Percentiles rank a stretch among this genome's conserved stretches.
Evolutionary conservation across 2,329 filamentous ascomycete genomes (phyloP).

Genomic region (Teratosphaeria pseudoeucalypti): DNA sequence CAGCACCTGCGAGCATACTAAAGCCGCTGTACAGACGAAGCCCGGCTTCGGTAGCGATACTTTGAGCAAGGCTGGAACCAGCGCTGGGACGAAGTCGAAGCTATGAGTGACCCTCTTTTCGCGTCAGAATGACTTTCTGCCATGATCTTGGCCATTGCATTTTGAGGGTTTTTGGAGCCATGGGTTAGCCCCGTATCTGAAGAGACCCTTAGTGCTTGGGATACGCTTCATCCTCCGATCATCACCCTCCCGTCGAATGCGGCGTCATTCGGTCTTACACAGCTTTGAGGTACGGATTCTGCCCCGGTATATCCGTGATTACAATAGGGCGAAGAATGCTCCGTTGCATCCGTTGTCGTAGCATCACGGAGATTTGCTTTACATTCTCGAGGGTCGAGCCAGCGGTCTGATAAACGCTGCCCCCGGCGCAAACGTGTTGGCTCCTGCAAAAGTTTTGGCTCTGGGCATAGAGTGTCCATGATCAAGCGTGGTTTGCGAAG

Average conservation of each 20-base stretch:
- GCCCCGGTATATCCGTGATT: no score
- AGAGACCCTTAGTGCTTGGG: background rate
- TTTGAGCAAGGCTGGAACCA: background rate
- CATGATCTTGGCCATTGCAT: background rate
- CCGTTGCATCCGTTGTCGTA: no score
- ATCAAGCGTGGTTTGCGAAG: background rate
- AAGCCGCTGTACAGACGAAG: conserved; percentile 18
- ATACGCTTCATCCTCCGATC: background rate
- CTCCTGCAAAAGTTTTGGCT: no score
- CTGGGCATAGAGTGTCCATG: background rate
- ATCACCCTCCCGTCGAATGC: no score
- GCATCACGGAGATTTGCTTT: no score
- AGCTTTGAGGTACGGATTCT: no score
- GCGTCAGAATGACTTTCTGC: background rate
- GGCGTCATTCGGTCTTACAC: no score
- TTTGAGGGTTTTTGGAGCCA: background rate
- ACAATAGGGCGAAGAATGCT: no score
- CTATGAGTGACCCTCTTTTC: background rate
- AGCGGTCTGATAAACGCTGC: background rate
- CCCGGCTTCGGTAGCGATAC: conserved; percentile 3
- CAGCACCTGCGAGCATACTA: conserved; percentile 27
- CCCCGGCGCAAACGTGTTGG: background rate
- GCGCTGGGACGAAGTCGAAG: background rate
- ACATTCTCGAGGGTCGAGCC: no score
- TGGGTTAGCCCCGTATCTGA: background rate